Conservation (phyloP, 2,329 filamentous ascomycete genomes). For the Chaetomium strumarium region DNA sequence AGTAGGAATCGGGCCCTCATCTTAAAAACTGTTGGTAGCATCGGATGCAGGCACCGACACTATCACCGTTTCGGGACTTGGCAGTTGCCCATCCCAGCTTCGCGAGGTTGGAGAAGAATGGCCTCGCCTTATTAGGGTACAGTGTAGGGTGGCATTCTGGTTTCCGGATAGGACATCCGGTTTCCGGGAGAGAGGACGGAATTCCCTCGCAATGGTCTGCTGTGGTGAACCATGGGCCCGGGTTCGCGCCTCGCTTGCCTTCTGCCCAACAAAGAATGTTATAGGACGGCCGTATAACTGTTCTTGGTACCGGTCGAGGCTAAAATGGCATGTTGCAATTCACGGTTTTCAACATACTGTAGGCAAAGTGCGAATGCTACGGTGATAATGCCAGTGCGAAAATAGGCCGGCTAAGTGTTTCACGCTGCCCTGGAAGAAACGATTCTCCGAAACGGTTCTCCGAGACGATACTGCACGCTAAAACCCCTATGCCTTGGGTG, state of each 20-base stretch:
- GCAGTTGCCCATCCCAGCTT: neutral
- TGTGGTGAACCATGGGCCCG: slow-evolving; percentile 1
- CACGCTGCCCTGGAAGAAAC: no score
- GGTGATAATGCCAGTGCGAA: neutral
- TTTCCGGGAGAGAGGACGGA: neutral
- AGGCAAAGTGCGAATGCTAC: slow-evolving; percentile 7
- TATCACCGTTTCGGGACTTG: slow-evolving; percentile 1
- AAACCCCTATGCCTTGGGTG: no score
- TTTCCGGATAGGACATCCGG: slow-evolving; percentile 6
- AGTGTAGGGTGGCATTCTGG: neutral
- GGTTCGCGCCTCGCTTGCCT: neutral
- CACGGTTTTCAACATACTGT: no score
- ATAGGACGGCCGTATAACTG: neutral
- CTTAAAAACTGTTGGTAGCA: neutral
- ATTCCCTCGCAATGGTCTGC: no score
- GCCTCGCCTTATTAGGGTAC: no score
- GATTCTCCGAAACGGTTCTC: no score
- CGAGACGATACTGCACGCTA: no score
- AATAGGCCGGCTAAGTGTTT: no score
- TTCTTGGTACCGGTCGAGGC: slow-evolving; percentile 15
- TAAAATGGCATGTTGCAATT: slow-evolving; percentile 8
- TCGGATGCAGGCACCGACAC: neutral
- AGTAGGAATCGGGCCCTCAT: neutral
- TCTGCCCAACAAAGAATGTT: slow-evolving; percentile 4
- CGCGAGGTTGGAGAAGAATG: neutral